Conservation (phyloP, 352 stramenopile species). For the Halophytophthora polymorphica region DNA sequence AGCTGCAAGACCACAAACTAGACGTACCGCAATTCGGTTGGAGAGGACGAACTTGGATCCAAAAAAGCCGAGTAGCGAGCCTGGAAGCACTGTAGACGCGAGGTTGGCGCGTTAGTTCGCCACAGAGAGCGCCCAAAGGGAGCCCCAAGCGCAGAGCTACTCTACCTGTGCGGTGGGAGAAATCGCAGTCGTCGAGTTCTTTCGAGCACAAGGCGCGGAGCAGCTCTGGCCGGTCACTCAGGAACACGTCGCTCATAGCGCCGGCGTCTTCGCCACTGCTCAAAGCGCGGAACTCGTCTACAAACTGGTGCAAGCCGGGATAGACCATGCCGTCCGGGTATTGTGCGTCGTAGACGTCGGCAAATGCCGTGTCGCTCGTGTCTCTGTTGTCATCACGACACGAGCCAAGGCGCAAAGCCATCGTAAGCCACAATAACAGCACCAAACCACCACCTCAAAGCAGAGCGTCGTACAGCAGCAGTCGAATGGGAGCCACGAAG, state of each 20-base stretch:
- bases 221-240: constrained; percentile 49
- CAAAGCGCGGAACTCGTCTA: constrained; percentile 29
- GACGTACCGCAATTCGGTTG: constrained; percentile 36
- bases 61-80: constrained; percentile 33
- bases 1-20: no score
- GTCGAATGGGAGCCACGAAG: constrained; percentile 8
- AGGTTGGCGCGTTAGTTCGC: not conserved
- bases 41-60: constrained; percentile 36
- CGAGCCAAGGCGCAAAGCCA: no score
- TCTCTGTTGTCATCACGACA: constrained; percentile 21
- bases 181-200: constrained; percentile 41
- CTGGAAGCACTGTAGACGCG: constrained; percentile 37
- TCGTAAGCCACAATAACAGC: not conserved
- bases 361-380: constrained; percentile 58
- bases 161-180: constrained; percentile 49
- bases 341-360: constrained; percentile 46
- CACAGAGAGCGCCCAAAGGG: not conserved
- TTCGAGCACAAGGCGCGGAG: constrained; percentile 37
- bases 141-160: constrained; percentile 4
- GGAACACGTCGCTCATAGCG: constrained; percentile 34
- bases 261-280: no score
- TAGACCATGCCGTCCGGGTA: constrained; percentile 65
- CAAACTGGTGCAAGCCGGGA: constrained; percentile 57
- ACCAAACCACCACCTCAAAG: not conserved
- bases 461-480: constrained; percentile 12